Percentiles rank a stretch among this genome's conserved stretches.
Conservation (phyloP, 805 yeast species). For the Kuraishia hungarica region DNA sequence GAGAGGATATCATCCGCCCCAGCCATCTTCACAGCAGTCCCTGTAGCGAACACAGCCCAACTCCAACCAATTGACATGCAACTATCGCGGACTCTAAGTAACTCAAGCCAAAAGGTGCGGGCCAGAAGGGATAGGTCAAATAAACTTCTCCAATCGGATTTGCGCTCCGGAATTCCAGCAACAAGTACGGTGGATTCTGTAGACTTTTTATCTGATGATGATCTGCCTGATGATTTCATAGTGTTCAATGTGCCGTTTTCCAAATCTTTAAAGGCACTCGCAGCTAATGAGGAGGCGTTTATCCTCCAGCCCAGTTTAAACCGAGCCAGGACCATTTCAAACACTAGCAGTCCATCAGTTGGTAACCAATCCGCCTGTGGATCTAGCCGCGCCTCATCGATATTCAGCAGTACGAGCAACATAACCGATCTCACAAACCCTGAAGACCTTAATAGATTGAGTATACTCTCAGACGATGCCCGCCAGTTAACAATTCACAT, state of each 20-base stretch:
- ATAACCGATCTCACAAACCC: constrained; percentile 13
- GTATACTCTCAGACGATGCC: constrained; percentile 24
- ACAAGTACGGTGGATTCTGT: constrained; percentile 2
- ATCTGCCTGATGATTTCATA: constrained; percentile 41
- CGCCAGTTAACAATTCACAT: constrained; percentile 22
- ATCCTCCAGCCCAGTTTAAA: constrained; percentile 2
- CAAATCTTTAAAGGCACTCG: constrained; percentile 35
- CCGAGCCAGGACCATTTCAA: not conserved
- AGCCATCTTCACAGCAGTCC: not conserved
- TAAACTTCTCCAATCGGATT: not conserved
- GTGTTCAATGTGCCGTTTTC: constrained; percentile 62
- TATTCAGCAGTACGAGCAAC: constrained; percentile 24
- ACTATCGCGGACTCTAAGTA: not conserved
- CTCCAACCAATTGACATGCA: not conserved
- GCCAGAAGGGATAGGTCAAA: not conserved
- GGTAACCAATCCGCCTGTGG: constrained; percentile 17
- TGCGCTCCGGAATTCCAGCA: not conserved
- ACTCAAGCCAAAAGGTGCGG: not conserved
- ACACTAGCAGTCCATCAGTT: not conserved
- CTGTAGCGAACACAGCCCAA: not conserved
- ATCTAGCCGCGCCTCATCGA: constrained; percentile 36
- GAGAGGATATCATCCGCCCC: not conserved
- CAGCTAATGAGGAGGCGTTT: constrained; percentile 26
- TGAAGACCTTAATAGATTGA: constrained; percentile 9
- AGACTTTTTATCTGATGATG: constrained; percentile 39